Evolutionary conservation across 345 rosid genomes (phyloP).

Genomic region (Sonneratia caseolaris): DNA sequence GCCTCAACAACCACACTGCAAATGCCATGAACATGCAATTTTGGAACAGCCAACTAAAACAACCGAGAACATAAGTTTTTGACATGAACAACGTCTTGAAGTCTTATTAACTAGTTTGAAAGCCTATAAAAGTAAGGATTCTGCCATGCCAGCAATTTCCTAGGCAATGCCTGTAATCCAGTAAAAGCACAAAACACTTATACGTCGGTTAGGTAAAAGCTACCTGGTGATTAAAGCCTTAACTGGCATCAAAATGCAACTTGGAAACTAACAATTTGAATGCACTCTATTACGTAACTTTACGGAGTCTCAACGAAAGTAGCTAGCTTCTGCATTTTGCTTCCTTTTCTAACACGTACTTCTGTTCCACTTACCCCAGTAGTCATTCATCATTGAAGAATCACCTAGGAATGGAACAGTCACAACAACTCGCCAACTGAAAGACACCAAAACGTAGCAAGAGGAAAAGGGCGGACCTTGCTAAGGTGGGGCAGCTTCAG

Average conservation of each 20-base stretch:
- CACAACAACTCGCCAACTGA: background rate
- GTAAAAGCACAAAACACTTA: background rate
- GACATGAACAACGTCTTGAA: background rate
- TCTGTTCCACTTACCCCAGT: background rate
- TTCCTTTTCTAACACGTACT: background rate
- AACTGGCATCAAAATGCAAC: background rate
- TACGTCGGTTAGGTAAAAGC: too few relatives aligned
- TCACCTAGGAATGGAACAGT: background rate
- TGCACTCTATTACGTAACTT: background rate
- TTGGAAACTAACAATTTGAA: background rate
- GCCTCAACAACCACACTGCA: constrained; percentile 93
- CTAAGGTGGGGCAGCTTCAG: constrained; percentile 68
- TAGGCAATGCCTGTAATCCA: background rate
- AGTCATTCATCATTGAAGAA: background rate
- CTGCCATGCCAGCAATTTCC: background rate
- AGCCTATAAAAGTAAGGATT: background rate
- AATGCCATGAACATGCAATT: constrained; percentile 11
- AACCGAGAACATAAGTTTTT: background rate
- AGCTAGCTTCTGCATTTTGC: background rate
- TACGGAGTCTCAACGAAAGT: background rate
- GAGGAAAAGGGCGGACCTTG: constrained; percentile 38
- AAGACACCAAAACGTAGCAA: background rate
- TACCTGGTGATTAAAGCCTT: background rate
- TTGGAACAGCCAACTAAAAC: background rate
- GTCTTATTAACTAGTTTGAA: background rate